phyloP scores from a whole-genome alignment of 2,329 filamentous ascomycete genomes.

The Cladorrhinum sp. region DNA sequence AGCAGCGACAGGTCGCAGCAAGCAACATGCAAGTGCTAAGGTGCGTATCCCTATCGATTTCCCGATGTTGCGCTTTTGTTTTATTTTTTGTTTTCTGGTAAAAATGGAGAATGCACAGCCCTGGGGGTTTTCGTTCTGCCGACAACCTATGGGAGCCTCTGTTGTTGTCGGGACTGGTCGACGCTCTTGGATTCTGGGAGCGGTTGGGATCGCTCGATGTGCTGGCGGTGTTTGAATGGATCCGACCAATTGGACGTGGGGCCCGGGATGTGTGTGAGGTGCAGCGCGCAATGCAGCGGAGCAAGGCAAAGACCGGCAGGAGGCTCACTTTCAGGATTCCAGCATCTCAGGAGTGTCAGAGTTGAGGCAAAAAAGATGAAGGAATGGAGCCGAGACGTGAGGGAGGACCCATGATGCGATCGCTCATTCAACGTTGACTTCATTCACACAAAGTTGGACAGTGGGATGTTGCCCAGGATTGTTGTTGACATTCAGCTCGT shows the following conservation, averaged over 20 bases:
- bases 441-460: background rate
- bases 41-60: background rate
- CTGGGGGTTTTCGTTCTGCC: constrained; percentile 9
- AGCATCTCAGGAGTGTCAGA: constrained; percentile 15
- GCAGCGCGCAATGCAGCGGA: constrained; percentile 29
- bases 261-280: constrained; percentile 20
- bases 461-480: constrained; percentile 4
- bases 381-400: background rate
- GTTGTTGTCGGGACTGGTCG: constrained; percentile 34
- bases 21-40: constrained; percentile 3
- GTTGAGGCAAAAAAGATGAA: background rate
- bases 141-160: constrained; percentile 31
- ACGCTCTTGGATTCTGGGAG: background rate
- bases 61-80: background rate
- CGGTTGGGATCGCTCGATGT: constrained; percentile 31
- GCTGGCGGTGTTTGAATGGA: constrained; percentile 31
- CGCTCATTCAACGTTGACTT: background rate
- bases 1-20: constrained; percentile 7
- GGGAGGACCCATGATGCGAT: constrained; percentile 3
- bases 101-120: background rate
- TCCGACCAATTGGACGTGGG: constrained; percentile 30
- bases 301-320: constrained; percentile 20
- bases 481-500: constrained; percentile 28
- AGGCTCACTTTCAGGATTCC: constrained; percentile 5
- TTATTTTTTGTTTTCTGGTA: background rate